Conservation (phyloP, 192 early-diverging fungal species). For the Coemansia guatemalensis region DNA sequence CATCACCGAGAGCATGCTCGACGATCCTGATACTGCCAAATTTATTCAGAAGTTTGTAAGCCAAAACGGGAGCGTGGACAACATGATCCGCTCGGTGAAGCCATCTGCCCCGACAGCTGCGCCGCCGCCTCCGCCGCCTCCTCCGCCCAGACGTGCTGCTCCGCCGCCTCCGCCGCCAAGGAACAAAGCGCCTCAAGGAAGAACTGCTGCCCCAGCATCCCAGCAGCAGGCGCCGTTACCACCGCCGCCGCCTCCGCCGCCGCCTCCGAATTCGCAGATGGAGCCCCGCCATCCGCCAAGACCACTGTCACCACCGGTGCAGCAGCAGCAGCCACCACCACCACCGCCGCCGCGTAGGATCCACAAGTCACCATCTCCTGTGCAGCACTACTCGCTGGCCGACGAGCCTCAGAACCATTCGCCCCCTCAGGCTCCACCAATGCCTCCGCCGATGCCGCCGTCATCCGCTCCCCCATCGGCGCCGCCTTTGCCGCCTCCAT, state of each 20-base stretch:
- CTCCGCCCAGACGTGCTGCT: slow-evolving; percentile 22
- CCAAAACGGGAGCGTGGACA: slow-evolving; percentile 60
- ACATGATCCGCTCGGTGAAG: slow-evolving; percentile 45
- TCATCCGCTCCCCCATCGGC: not conserved
- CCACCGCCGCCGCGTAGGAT: slow-evolving; percentile 25
- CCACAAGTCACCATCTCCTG: slow-evolving; percentile 18
- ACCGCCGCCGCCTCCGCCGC: slow-evolving; percentile 21
- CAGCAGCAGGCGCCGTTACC: slow-evolving; percentile 11
- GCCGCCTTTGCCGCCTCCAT: slow-evolving; percentile 18
- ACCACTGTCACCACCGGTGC: slow-evolving; percentile 12
- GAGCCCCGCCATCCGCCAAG: slow-evolving; percentile 1
- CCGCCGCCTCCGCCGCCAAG: slow-evolving; percentile 33
- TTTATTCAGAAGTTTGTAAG: slow-evolving; percentile 72
- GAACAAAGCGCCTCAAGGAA: slow-evolving; percentile 12
- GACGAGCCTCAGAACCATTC: slow-evolving; percentile 6
- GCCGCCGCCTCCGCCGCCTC: slow-evolving; percentile 18
- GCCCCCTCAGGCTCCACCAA: slow-evolving; percentile 26
- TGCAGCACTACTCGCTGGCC: not conserved
- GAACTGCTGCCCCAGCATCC: slow-evolving; percentile 3
- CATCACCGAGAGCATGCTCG: slow-evolving; percentile 61
- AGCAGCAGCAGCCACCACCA: slow-evolving; percentile 15
- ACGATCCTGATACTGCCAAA: slow-evolving; percentile 64
- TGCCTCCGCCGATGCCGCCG: slow-evolving; percentile 6
- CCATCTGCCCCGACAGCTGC: slow-evolving; percentile 20
- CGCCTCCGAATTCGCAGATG: slow-evolving; percentile 10